Conservation (phyloP, 2,329 filamentous ascomycete genomes). For the Cladosporium sp. region DNA sequence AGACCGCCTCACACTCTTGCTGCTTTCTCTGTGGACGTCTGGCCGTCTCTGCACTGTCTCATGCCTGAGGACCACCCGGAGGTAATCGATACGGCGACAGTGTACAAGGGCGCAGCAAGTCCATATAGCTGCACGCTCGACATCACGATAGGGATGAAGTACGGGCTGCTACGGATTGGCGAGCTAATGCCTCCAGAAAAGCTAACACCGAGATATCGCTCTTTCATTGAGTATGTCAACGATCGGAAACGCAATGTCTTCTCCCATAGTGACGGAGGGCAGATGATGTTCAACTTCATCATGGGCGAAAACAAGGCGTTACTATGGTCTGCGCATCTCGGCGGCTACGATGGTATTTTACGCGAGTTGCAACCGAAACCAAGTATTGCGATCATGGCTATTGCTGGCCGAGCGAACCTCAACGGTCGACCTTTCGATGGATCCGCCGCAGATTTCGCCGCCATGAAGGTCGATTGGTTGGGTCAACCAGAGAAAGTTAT, state of each 20-base stretch:
- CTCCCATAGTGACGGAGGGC: neutral
- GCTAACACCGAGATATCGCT: neutral
- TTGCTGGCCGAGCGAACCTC: neutral
- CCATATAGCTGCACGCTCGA: neutral
- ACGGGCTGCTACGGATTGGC: neutral
- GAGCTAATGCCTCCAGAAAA: neutral
- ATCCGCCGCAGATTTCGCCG: neutral
- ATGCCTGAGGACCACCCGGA: neutral
- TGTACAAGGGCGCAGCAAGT: neutral
- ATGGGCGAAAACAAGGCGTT: neutral
- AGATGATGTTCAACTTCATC: conserved; percentile 2
- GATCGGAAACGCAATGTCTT: neutral
- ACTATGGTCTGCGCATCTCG: neutral
- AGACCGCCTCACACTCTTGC: neutral
- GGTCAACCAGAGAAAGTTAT: neutral
- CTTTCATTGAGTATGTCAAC: neutral
- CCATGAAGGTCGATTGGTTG: neutral
- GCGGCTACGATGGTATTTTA: neutral
- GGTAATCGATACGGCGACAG: neutral
- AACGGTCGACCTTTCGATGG: neutral
- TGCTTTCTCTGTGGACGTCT: neutral
- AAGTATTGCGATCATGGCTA: neutral
- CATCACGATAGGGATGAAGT: neutral
- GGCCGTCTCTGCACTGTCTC: neutral
- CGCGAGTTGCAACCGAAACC: neutral